Percentiles rank a stretch among this genome's conserved stretches.
Conservation (phyloP, 2,329 filamentous ascomycete species). For the Clarireedia homoeocarpa region DNA sequence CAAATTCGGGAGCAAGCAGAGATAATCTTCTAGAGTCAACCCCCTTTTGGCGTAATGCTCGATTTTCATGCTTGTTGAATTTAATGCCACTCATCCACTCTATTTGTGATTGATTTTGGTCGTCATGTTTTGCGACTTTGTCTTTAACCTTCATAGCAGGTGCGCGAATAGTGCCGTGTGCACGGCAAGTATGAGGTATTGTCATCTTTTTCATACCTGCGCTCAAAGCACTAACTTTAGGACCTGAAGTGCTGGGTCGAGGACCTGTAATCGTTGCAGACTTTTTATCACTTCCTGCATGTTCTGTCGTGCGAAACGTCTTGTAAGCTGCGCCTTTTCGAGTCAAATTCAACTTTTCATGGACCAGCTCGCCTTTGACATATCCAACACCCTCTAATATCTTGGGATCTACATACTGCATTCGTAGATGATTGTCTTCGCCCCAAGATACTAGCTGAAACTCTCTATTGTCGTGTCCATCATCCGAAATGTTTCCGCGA, state of each 20-base stretch:
- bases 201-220: conserved; percentile 36
- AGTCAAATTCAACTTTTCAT: conserved; percentile 62
- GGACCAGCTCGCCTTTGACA: conserved; percentile 57
- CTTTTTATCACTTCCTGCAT: conserved; percentile 49
- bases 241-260: conserved; percentile 38
- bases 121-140: conserved; percentile 25
- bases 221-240: conserved; percentile 27
- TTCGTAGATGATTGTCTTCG: conserved; percentile 70
- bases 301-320: conserved; percentile 70
- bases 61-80: conserved; percentile 37
- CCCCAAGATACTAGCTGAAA: conserved; percentile 94
- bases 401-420: conserved; percentile 64
- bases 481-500: conserved; percentile 56
- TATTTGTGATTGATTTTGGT: conserved; percentile 47
- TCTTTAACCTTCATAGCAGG: conserved; percentile 29
- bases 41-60: conserved; percentile 14
- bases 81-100: conserved; percentile 64
- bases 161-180: conserved; percentile 21
- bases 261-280: conserved; percentile 55
- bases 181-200: conserved; percentile 28
- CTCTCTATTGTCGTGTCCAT: conserved; percentile 73
- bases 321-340: conserved; percentile 80
- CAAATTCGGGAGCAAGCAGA: conserved; percentile 27
- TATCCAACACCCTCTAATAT: conserved; percentile 64
- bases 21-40: conserved; percentile 24